Evolutionary conservation across 2,329 filamentous ascomycete genomes (phyloP).

Genomic region (Colletotrichum orbiculare): DNA sequence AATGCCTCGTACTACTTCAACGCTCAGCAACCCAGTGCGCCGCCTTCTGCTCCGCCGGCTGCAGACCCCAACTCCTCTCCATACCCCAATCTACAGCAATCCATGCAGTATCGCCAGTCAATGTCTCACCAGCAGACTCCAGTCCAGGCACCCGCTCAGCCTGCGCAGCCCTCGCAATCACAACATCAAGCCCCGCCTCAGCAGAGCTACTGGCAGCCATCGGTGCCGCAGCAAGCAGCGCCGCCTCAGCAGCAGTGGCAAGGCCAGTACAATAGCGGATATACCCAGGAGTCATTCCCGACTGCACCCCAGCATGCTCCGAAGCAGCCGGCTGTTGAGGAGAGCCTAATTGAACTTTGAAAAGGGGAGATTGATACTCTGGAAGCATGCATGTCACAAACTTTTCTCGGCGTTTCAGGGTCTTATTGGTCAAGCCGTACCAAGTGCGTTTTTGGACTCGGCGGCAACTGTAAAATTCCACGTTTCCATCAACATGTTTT

Average conservation of each 20-base stretch:
- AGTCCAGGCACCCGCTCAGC: slow-evolving; percentile 46
- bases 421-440: slow-evolving; percentile 16
- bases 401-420: slow-evolving; percentile 30
- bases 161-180: slow-evolving; percentile 47
- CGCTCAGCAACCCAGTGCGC: slow-evolving; percentile 47
- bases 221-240: slow-evolving; percentile 44
- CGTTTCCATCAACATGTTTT: too few species aligned
- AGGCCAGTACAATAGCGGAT: slow-evolving; percentile 51
- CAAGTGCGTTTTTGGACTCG: slow-evolving; percentile 23
- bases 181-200: slow-evolving; percentile 39
- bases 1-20: slow-evolving; percentile 70
- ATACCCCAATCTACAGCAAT: slow-evolving; percentile 64
- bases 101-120: slow-evolving; percentile 56
- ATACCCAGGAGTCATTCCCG: slow-evolving; percentile 72
- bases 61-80: slow-evolving; percentile 59
- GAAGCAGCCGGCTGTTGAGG: slow-evolving; percentile 71
- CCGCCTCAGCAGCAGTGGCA: slow-evolving; percentile 42
- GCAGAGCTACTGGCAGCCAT: slow-evolving; percentile 50
- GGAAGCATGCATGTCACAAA: slow-evolving; percentile 21
- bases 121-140: slow-evolving; percentile 46
- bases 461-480: slow-evolving; percentile 25
- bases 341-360: slow-evolving; percentile 83
- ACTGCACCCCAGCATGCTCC: slow-evolving; percentile 72
- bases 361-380: background rate
- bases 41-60: slow-evolving; percentile 46